Conservation (phyloP, 208 protist species). For the Leishmania tropica region DNA sequence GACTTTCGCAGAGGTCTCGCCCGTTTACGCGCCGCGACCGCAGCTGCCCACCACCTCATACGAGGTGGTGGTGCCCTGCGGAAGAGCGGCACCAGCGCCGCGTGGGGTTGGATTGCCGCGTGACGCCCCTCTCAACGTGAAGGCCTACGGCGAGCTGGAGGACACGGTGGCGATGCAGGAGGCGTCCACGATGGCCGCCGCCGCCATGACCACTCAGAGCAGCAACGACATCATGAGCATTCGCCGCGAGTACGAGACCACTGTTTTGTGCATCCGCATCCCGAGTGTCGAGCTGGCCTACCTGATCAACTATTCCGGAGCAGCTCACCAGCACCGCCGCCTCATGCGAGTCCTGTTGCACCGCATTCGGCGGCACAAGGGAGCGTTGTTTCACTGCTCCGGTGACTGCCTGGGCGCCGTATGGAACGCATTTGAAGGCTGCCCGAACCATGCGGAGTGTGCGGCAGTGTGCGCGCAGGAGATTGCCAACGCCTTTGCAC, state of each 20-base stretch:
- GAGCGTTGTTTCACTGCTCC: constrained; percentile 70
- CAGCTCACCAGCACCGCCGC: constrained; percentile 65
- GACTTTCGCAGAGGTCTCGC: background rate
- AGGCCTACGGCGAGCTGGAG: constrained; percentile 9
- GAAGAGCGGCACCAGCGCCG: constrained; percentile 1
- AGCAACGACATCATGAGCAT: constrained; percentile 52
- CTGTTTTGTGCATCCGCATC: constrained; percentile 71
- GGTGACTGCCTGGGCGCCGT: constrained; percentile 75
- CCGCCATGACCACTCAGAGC: background rate
- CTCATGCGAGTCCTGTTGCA: constrained; percentile 79
- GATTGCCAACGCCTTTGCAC: constrained; percentile 56
- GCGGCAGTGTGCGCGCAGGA: constrained; percentile 78
- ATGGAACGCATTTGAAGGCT: constrained; percentile 89
- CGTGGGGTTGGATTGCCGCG: background rate
- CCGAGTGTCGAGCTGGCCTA: constrained; percentile 66
- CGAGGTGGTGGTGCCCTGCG: background rate
- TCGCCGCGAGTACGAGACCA: constrained; percentile 55
- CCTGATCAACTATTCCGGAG: constrained; percentile 60
- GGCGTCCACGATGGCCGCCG: background rate
- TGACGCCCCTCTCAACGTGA: background rate
- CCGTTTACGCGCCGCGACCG: background rate
- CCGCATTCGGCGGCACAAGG: constrained; percentile 72
- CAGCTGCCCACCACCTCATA: background rate
- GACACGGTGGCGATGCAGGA: constrained; percentile 7
- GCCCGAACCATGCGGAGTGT: constrained; percentile 63